Evolutionary conservation across 192 early-diverging fungal genomes (phyloP).

Genomic region (Oehlia diaphana): DNA sequence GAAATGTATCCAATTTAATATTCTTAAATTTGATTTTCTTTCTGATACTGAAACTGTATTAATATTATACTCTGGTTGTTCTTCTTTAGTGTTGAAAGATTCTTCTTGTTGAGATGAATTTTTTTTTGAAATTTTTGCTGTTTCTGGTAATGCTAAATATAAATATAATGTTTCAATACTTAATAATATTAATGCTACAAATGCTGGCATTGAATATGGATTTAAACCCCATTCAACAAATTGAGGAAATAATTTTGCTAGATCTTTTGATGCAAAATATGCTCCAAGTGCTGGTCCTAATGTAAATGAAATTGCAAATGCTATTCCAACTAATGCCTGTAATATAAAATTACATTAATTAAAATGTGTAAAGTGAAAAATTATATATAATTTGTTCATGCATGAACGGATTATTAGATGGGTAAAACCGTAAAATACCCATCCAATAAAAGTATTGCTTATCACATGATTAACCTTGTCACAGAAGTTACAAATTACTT

Average conservation of each 20-base stretch:
- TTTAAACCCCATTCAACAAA: conserved; percentile 50
- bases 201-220: conserved; percentile 85
- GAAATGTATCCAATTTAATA: conserved; percentile 78
- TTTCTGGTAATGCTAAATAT: conserved; percentile 78
- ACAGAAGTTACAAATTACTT: conserved; percentile 25
- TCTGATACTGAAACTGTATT: neutral
- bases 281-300: conserved; percentile 90
- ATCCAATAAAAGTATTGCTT: too few species aligned
- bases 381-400: too few species aligned
- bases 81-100: conserved; percentile 17
- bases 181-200: conserved; percentile 84
- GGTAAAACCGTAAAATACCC: too few species aligned
- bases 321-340: conserved; percentile 92
- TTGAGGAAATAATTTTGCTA: conserved; percentile 41
- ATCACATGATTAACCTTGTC: too few species aligned
- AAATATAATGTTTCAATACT: conserved; percentile 81
- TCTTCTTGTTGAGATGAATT: conserved; percentile 22
- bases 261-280: conserved; percentile 65
- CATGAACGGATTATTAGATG: too few species aligned
- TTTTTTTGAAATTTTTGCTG: conserved; percentile 28
- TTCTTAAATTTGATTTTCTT: conserved; percentile 39
- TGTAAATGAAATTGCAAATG: conserved; percentile 95
- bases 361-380: too few species aligned
- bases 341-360: neutral
- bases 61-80: conserved; percentile 7